phyloP scores from a whole-genome alignment of 306 rosid species.

The Lithocarpus polystachyus region DNA sequence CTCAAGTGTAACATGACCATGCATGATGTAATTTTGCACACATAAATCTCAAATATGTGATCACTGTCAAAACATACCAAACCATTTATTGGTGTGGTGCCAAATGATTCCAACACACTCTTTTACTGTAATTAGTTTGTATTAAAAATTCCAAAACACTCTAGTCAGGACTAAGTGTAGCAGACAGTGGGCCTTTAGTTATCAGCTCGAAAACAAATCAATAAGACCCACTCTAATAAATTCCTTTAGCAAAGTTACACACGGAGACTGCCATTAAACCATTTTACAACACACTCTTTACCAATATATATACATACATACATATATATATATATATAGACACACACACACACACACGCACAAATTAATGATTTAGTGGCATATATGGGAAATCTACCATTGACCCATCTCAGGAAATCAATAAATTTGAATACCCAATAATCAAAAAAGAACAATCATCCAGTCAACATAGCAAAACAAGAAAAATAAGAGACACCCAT shows the following conservation, averaged over 20 bases:
- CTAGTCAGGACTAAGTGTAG: neutral
- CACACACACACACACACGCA: neutral
- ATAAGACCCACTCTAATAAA: neutral
- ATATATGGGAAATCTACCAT: neutral
- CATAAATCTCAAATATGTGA: neutral
- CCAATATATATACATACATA: no score
- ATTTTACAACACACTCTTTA: neutral
- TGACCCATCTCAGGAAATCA: neutral
- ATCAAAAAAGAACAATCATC: neutral
- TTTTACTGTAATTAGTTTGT: no score
- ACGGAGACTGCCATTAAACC: neutral
- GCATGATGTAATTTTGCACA: neutral
- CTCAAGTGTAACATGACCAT: neutral
- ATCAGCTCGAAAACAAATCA: neutral
- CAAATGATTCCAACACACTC: neutral
- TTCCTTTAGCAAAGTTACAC: neutral
- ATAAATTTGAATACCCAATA: neutral
- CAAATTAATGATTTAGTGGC: neutral
- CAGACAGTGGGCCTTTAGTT: neutral
- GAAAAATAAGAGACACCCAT: neutral
- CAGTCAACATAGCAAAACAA: neutral
- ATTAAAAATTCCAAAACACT: no score
- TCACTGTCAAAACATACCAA: neutral
- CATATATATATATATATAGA: neutral
- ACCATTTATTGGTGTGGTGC: neutral